Base-by-base conservation (phyloP, 2,329 filamentous ascomycete genomes). In the Aspergillus sp. region DNA sequence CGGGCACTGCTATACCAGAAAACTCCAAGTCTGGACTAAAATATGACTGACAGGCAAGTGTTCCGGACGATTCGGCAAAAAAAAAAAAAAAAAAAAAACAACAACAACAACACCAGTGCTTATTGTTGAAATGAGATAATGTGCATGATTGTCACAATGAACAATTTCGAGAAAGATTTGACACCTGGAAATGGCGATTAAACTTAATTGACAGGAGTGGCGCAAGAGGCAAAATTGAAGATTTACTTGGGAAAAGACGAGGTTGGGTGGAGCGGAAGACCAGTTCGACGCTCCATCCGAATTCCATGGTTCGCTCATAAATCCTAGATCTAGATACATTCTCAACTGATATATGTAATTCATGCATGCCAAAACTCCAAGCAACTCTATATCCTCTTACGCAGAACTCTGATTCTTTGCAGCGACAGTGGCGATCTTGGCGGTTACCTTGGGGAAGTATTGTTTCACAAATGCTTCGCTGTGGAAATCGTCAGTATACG, bases 391-490 rank as follows among this genome's bases (percentile, higher is more conserved):
- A 41, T 60, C 28, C 6, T 46, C 30, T 30, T 50, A n/a, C 17
- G 22, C 43, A 30, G 30, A 23, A 31, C 7, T 43, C n/a, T 41
- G 43, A 5, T 45, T 49, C 45, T 49, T 22, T 6, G 57, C 9
- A 34, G n/a, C 23, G 5, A 28, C 43, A 31, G 28, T n/a, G 66
- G 77, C 74, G 31, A 84, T 79, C 75, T 84, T 87, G 38, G 77
- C 71, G 70, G 90, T 84, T 82, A 93, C 88, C 72, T 86, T 88
- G 22, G 83, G 79, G 74, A 93, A 93, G 76, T 93, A 94, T 71
- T 91, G 85, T 63, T 90, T 86, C 57, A 92, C 87, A 69, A 94
- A 91, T 17, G 89, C 89, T 78, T 94, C 91, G 28, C 88, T 89
- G 57, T 30, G 54, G 47, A 19, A 3, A 52, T 34, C 15, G 51